Evolutionary conservation across 768 basidiomycete species (phyloP), one percentile per base, ranked within the genome.

Genomic region (Pseudohyphozyma bogoriensis): DNA sequence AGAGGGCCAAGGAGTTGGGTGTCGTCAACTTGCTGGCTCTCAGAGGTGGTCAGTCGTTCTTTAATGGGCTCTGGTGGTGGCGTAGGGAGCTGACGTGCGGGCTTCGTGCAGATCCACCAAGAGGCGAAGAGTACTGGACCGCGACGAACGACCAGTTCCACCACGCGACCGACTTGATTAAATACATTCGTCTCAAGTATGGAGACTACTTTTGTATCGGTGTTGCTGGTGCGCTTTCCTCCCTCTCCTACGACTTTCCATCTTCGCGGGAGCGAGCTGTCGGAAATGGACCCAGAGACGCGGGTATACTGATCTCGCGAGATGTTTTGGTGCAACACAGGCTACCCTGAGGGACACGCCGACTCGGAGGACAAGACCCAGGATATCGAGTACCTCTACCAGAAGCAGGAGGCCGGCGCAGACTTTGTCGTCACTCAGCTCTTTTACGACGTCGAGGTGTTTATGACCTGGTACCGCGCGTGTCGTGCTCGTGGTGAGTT

Each of bases 341-440:
- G 84, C 28, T 97, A 97, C 66, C 91, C 95, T 6, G 90, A 95
- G 69, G 88, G 89, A 1, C 85, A 91, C 69, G 76, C 84, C 2
- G 88, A 86, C 65, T 78, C 77, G 42, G 83, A 84, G 69, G 83
- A 85, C 59, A 69, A 70, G 60, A 36, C 32, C 1, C 37, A 44
- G 50, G 70, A 71, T 46, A 56, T 97, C 22, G 76, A 79, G 2
- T 77, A 83, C 68, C 77, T 99, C 58, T 88, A 86, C 72, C 79
- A 79, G 46, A 99, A 97, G 73, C 83, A 95, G 40, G 85, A 93
- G 68, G 90, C 88, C 0, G 95, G 95, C 20, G 93, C 93, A 3
- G 87, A 96, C 69, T 97, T 89, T 72, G 87, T 99, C 62, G 78
- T 97, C 53, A 97, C 95, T 0, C 95, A 99, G 69, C 78, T 97